These are phyloP conservation scores for Paraphoma sp. DNA, from an alignment of 2,329 filamentous ascomycete species.

Conservation along the genomic window DNA sequence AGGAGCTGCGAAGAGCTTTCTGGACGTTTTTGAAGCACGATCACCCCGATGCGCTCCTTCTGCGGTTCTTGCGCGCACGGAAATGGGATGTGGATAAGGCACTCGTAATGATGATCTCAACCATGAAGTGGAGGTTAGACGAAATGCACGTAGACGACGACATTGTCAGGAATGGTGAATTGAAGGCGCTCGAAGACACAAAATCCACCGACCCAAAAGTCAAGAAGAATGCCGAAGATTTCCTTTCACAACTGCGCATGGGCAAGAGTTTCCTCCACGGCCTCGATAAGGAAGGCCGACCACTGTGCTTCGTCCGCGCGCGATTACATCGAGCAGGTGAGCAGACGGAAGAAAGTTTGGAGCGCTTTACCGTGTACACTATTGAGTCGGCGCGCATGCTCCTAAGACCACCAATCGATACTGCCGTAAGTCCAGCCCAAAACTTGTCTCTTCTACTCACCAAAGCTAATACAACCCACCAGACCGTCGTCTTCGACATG, in stretches of 20 bases:
- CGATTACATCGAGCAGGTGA: constrained; percentile 82
- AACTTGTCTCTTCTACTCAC: neutral
- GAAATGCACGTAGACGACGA: constrained; percentile 91
- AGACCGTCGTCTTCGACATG: constrained; percentile 97
- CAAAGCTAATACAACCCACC: neutral
- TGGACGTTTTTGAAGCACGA: constrained; percentile 97
- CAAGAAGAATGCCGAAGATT: constrained; percentile 77
- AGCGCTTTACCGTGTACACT: constrained; percentile 89
- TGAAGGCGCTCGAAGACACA: constrained; percentile 64
- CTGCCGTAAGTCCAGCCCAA: constrained; percentile 71
- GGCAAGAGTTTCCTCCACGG: constrained; percentile 96
- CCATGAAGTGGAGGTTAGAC: constrained; percentile 85
- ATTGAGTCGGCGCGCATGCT: constrained; percentile 94
- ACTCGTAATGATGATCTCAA: constrained; percentile 90
- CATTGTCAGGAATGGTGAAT: constrained; percentile 62
- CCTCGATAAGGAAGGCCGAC: constrained; percentile 80
- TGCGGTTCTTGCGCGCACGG: constrained; percentile 57
- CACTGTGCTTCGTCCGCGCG: constrained; percentile 85
- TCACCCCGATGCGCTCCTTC: constrained; percentile 80
- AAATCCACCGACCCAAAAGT: constrained; percentile 63
- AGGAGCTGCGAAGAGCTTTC: constrained; percentile 79
- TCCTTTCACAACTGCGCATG: constrained; percentile 81
- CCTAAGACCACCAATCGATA: constrained; percentile 81
- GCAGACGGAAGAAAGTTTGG: constrained; percentile 80
- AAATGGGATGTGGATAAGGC: constrained; percentile 92